Conservation (phyloP, 208 protist species). For the Acanthamoeba royreba region DNA sequence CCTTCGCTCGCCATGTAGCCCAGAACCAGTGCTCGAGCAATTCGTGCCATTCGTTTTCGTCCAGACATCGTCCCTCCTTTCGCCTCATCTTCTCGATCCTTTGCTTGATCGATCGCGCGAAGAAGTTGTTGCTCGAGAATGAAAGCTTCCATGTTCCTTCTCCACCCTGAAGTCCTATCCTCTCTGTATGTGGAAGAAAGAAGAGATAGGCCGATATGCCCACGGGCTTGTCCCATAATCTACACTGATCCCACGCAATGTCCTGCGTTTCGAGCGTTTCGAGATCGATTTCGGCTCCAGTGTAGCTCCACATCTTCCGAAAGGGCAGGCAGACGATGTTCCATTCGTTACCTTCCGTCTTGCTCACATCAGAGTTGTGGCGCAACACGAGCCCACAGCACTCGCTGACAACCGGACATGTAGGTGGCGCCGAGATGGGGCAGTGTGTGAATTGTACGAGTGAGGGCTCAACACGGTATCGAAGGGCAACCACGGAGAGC, state of each 20-base stretch:
- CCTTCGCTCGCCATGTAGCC: neutral
- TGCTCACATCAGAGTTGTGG: too few species aligned
- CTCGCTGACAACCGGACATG: neutral
- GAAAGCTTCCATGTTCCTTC: neutral
- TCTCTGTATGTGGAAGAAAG: neutral
- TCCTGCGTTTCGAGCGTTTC: neutral
- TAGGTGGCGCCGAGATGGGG: neutral
- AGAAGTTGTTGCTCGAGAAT: neutral
- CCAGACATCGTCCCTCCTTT: neutral
- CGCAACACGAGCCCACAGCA: neutral
- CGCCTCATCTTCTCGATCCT: neutral
- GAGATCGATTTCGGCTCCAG: neutral
- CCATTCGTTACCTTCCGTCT: neutral
- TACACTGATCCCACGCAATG: neutral
- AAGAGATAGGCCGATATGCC: neutral
- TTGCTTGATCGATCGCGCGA: neutral
- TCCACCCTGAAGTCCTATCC: neutral
- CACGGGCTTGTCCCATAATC: neutral
- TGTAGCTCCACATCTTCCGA: neutral
- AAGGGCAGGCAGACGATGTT: neutral
- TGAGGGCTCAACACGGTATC: neutral
- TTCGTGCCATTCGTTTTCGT: neutral
- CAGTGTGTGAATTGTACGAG: neutral
- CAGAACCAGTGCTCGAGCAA: neutral
- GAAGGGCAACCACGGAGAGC: neutral